Evolutionary conservation across 2,329 filamentous ascomycete genomes (phyloP).

Genomic region (Neopestalotiopsis rosae): DNA sequence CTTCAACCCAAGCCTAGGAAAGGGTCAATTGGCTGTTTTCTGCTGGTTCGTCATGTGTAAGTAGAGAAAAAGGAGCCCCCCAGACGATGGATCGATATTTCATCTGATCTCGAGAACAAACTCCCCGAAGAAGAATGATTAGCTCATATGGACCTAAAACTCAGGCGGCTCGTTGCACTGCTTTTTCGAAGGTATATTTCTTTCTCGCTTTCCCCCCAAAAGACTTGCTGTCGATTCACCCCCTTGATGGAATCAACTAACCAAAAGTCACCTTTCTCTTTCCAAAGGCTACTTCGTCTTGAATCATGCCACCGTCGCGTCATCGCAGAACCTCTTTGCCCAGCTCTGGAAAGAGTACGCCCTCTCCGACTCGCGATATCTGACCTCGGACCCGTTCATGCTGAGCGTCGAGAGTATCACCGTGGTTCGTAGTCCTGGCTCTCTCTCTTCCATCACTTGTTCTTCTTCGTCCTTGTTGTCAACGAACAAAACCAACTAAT

Average conservation of each 20-base stretch:
- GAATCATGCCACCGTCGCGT: slow-evolving; percentile 69
- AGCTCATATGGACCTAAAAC: neutral
- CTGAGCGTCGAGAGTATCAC: slow-evolving; percentile 88
- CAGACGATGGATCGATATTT: neutral
- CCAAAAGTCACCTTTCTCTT: neutral
- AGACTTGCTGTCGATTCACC: too few relatives aligned
- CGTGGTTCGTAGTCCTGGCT: slow-evolving; percentile 57
- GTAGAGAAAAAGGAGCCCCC: slow-evolving; percentile 27
- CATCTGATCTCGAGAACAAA: neutral
- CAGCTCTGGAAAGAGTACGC: slow-evolving; percentile 95
- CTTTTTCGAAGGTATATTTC: slow-evolving; percentile 73
- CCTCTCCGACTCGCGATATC: slow-evolving; percentile 84
- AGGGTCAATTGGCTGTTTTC: slow-evolving; percentile 48
- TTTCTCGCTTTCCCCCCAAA: too few relatives aligned
- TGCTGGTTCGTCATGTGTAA: slow-evolving; percentile 63
- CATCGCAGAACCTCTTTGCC: slow-evolving; percentile 74
- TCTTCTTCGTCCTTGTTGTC: neutral
- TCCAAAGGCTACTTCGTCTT: slow-evolving; percentile 73
- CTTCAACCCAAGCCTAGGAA: slow-evolving; percentile 36
- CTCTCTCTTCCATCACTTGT: neutral
- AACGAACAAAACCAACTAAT: neutral
- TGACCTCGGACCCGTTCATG: slow-evolving; percentile 82
- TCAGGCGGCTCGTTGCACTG: slow-evolving; percentile 73
- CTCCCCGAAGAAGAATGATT: neutral
- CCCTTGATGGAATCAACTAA: neutral